Base-by-base conservation (phyloP, 2,329 filamentous ascomycete genomes). In the Penicillium occitanis region DNA sequence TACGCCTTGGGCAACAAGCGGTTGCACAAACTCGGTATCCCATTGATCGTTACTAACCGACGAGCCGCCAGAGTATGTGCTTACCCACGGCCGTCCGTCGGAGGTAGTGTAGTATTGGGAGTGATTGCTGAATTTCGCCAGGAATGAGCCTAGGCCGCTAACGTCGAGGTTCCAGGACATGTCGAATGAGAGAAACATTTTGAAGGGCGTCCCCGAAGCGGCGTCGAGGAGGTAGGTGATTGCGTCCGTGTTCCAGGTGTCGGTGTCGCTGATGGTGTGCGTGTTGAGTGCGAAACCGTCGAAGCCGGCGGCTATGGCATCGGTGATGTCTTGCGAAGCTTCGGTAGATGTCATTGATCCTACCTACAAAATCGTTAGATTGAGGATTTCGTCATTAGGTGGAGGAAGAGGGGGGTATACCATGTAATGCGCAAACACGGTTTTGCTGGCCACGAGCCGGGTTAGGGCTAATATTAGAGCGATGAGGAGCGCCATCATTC, bases 361-460 rank as follows among this genome's bases (percentile, higher is more conserved):
- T 22, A 66, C 64, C 59, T 66, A 14, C n/a, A 2, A 5, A 5
- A 5, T 51, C 14, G 46, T 62, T 14, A 62, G 44, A 25, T 22
- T 30, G 46, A 11, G 19, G 10, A 30, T 30, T 5, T 7, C 7
- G 28, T 25, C 25, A 25, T 25, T 30, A 7, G 28, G 3, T 30
- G 7, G 28, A 30, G 30, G 10, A 46, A 7, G 35, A 4, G 25
- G 46, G 19, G 11, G 2, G 11, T 22, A 17, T 57, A 66, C 64
- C 64, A 66, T 66, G 59, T 66, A 66, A 19, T 66, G 64, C 11
- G 64, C 64, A 63, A 66, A 66, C 4, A 66, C 64, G n/a, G 58
- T 59, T 58, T 48, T 65, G 11, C 57, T 42, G 25, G 48, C 58
- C 58, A 58, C 61, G 11, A 57, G 40, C 46, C 64, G 33, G 28